Percentiles rank a stretch among this genome's conserved stretches.
phyloP scores from a whole-genome alignment of 1,284 basidiomycete genomes.

The Cutaneotrichosporon daszewskae region DNA sequence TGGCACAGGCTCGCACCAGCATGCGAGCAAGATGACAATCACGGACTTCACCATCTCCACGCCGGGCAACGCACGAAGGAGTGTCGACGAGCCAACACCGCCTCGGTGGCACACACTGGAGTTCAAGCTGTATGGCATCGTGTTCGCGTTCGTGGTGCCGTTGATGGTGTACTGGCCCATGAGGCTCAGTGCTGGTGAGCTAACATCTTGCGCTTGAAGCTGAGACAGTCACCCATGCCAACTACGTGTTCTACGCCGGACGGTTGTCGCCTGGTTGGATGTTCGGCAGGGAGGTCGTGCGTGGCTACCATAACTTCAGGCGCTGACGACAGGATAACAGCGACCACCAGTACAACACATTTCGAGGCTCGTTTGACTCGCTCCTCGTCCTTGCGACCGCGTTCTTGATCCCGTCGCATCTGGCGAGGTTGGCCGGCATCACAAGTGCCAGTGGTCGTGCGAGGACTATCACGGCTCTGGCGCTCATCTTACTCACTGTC shows the following conservation, averaged over 20 bases:
- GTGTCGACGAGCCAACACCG: conserved; percentile 9
- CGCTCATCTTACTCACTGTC: conserved; percentile 63
- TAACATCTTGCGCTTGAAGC: no score
- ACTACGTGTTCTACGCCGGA: conserved; percentile 60
- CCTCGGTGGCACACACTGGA: conserved; percentile 73
- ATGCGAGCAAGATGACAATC: no score
- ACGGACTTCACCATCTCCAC: conserved; percentile 35
- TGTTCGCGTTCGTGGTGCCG: conserved; percentile 62
- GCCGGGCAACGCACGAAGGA: conserved; percentile 18
- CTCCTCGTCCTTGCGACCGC: conserved; percentile 54
- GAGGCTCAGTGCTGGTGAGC: conserved; percentile 66
- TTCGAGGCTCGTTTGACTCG: conserved; percentile 65
- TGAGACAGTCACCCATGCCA: no score
- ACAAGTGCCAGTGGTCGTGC: conserved; percentile 7
- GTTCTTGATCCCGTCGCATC: conserved; percentile 45
- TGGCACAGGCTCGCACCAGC: no score
- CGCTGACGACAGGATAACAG: conserved; percentile 60
- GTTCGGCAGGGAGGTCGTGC: conserved; percentile 43
- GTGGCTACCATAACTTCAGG: background rate
- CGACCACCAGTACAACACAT: conserved; percentile 75
- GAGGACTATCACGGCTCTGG: conserved; percentile 53
- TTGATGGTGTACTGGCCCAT: conserved; percentile 76
- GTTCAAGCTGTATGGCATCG: conserved; percentile 70
- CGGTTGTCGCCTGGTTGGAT: conserved; percentile 58
- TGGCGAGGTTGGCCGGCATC: conserved; percentile 3